Evolutionary conservation across 1,284 basidiomycete species (phyloP).

Genomic region (Cryptococcus hybrid): DNA sequence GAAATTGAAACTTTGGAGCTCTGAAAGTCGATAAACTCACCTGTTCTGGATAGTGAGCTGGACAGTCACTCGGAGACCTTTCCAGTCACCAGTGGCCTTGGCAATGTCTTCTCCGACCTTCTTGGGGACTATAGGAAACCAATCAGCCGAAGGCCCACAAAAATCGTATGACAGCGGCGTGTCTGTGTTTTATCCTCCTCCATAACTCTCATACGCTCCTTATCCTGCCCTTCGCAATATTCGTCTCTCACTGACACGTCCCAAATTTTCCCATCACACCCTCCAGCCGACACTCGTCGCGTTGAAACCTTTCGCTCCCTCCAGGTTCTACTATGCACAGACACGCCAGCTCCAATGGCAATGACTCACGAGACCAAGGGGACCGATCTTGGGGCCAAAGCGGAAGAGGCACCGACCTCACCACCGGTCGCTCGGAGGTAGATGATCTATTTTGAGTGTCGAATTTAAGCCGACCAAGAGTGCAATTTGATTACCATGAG

Average conservation of each 20-base stretch:
- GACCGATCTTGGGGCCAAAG: constrained; percentile 99
- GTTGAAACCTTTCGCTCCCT: not conserved
- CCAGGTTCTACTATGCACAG: not conserved
- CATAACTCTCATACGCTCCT: not conserved
- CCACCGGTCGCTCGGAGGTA: constrained; percentile 99
- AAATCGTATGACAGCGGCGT: not conserved
- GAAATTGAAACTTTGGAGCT: not conserved
- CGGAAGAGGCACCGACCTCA: constrained; percentile 99
- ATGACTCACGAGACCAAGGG: constrained; percentile 91
- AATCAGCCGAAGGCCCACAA: not conserved
- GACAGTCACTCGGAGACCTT: constrained; percentile 98
- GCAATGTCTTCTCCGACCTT: constrained; percentile 99
- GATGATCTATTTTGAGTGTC: constrained; percentile 66
- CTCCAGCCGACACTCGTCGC: too few relatives aligned
- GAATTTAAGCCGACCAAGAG: too few relatives aligned
- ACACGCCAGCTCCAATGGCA: not conserved
- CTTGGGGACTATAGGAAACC: constrained; percentile 75
- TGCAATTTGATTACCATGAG: too few relatives aligned
- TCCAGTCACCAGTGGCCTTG: constrained; percentile 98
- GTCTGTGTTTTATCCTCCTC: not conserved
- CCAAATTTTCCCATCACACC: too few relatives aligned
- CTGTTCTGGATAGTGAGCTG: constrained; percentile 99
- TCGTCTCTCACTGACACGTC: not conserved
- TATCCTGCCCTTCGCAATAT: not conserved
- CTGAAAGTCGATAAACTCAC: constrained; percentile 18